Evolutionary conservation across 83 land plant species (phyloP), one percentile per base, ranked within the genome.

Genomic region (Larix sibirica): DNA sequence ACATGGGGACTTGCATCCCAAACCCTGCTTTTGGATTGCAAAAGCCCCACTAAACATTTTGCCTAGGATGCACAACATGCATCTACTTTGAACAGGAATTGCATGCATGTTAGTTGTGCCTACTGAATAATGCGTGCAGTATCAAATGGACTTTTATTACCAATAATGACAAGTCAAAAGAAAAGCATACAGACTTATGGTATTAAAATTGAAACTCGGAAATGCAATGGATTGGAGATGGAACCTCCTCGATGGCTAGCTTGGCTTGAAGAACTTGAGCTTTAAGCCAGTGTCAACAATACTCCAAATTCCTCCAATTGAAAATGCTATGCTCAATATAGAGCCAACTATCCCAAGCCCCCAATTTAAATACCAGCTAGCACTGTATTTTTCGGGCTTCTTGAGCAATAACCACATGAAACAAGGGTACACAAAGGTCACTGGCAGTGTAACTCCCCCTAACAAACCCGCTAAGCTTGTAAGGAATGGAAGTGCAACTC

Each of bases 371-470:
- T 86, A 90, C 98, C 98, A 96, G 47, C 66, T 86, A 69, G 79
- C 79, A 64, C 95, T 89, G 79, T 79, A 89, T 80, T 69, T 84
- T 54, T 84, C 79, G 1, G 96, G 97, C 62, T 90, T 94, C 81
- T 82, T 90, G 20, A 96, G 81, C 13, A 79, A 24, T 4, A 88
- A 76, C 97, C 97, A 96, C 97, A 96, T 96, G 85, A 95, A 90
- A 83, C 96, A 93, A 1, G 99, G 99, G 63, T 93, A 89, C 28
- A 90, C 91, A 13, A 96, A 89, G 16, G 99, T 96, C 5, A 96
- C 92, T 0, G 97, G 94, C 54, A 95, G 64, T 38, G 93, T 87
- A 16, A 95, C 63, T 16, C 97, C 99, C 24, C 99, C 97, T 3
- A 96, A 62, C 24, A 96, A 82, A 8, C 93, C 94, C 2, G 96